Conservation (phyloP, 1,284 basidiomycete genomes). For the Boletus semigastroideus region DNA sequence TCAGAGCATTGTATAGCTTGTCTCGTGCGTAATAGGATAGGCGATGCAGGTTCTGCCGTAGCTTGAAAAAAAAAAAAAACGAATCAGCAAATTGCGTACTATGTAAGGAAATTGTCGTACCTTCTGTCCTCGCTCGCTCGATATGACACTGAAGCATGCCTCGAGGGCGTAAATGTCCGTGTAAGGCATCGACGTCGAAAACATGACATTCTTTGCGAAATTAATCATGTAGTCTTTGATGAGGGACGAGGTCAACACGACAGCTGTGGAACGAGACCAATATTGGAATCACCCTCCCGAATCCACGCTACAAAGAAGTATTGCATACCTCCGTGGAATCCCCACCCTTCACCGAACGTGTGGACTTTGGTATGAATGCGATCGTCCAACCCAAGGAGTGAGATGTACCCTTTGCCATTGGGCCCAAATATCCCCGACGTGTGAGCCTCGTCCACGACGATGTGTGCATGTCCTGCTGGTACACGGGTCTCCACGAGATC, state of each 20-base stretch:
- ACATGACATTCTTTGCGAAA: constrained; percentile 1
- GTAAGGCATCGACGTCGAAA: constrained; percentile 1
- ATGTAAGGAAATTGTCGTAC: background rate
- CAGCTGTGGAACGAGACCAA: background rate
- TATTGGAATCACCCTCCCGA: background rate
- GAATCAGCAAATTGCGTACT: no score
- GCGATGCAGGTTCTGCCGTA: constrained; percentile 12
- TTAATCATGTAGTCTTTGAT: background rate
- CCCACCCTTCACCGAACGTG: background rate
- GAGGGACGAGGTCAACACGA: background rate
- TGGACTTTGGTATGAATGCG: background rate
- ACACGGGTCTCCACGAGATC: background rate
- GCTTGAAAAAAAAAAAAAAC: constrained; percentile 2
- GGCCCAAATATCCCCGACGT: background rate
- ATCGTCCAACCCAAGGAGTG: background rate
- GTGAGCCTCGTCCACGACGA: constrained; percentile 3
- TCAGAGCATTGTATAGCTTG: constrained; percentile 3
- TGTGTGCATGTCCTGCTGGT: background rate
- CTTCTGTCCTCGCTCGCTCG: background rate
- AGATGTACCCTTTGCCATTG: background rate
- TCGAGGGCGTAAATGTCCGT: constrained; percentile 1
- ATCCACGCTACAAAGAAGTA: background rate
- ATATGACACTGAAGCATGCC: background rate
- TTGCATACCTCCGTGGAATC: background rate
- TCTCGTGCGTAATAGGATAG: constrained; percentile 13